These are phyloP conservation scores for Aspergillus indologenus DNA, from an alignment of 495 filamentous ascomycete genomes.

Conservation along the genomic window DNA sequence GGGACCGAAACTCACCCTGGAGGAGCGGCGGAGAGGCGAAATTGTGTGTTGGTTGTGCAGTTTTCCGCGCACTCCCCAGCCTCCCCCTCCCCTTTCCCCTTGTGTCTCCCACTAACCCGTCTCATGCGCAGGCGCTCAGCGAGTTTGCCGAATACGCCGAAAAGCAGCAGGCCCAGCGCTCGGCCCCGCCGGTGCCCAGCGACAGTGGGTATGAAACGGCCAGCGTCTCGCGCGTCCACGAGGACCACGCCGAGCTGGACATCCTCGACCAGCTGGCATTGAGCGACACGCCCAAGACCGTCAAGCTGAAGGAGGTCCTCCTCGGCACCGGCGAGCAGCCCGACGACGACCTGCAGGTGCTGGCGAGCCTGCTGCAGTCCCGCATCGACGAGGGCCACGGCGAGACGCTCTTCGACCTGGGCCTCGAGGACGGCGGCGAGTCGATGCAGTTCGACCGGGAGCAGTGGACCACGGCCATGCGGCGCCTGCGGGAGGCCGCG, in stretches of 20 bases:
- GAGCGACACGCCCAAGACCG: constrained; percentile 65
- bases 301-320: constrained; percentile 73
- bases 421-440: constrained; percentile 88
- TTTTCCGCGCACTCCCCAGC: too few species aligned
- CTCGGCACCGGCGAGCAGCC: constrained; percentile 58
- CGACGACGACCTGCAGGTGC: constrained; percentile 56
- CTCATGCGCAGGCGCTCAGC: constrained; percentile 68
- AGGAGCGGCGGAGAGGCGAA: constrained; percentile 84
- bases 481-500: constrained; percentile 63
- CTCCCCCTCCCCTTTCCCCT: neutral
- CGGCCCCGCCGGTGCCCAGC: constrained; percentile 36
- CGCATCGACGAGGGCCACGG: constrained; percentile 83
- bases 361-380: constrained; percentile 58
- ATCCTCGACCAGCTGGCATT: constrained; percentile 86
- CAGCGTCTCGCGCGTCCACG: constrained; percentile 38
- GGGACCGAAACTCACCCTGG: constrained; percentile 56
- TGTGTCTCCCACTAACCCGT: constrained; percentile 2
- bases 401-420: constrained; percentile 88
- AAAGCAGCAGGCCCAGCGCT: constrained; percentile 78
- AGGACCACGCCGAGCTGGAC: constrained; percentile 87
- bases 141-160: constrained; percentile 98
- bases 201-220: constrained; percentile 45
- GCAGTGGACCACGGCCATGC: constrained; percentile 76
- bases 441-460: constrained; percentile 77
- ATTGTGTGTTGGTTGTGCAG: constrained; percentile 57